phyloP scores from a whole-genome alignment of 1,284 basidiomycete species.

The Irpex rosettiformis region DNA sequence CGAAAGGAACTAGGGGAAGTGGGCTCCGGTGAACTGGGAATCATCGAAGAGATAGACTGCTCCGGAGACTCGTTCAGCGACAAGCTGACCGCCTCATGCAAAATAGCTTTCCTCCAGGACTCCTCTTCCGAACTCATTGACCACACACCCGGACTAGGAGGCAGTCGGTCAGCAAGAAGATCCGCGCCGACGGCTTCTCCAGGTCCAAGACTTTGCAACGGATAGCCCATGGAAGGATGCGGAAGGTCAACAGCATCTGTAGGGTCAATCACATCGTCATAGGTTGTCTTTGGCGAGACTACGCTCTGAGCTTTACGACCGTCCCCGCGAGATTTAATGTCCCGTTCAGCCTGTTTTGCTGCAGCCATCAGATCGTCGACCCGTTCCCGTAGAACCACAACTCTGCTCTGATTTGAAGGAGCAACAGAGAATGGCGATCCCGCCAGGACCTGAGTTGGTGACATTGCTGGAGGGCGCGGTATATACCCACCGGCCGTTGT shows the following conservation, averaged over 20 bases:
- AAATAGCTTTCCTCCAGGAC: slow-evolving; percentile 66
- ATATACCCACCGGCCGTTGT: slow-evolving; percentile 40
- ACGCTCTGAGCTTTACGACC: slow-evolving; percentile 31
- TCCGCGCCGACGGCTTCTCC: slow-evolving; percentile 70
- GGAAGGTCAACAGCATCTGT: slow-evolving; percentile 78
- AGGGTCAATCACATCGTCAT: slow-evolving; percentile 68
- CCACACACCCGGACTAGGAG: slow-evolving; percentile 62
- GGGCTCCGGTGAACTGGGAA: slow-evolving; percentile 18
- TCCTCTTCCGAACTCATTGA: slow-evolving; percentile 53
- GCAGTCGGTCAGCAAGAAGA: slow-evolving; percentile 63
- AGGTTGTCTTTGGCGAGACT: slow-evolving; percentile 24
- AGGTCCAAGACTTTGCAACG: slow-evolving; percentile 63
- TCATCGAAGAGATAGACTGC: slow-evolving; percentile 28
- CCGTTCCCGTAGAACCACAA: slow-evolving; percentile 77
- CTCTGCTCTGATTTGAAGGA: slow-evolving; percentile 37
- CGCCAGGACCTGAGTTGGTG: slow-evolving; percentile 31
- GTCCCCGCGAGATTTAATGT: slow-evolving; percentile 49
- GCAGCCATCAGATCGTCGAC: slow-evolving; percentile 66
- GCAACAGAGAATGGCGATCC: slow-evolving; percentile 28
- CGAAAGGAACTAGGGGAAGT: slow-evolving; percentile 16
- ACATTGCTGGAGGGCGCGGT: slow-evolving; percentile 36
- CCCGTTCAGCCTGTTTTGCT: slow-evolving; percentile 68
- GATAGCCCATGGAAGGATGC: slow-evolving; percentile 57
- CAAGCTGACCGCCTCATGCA: slow-evolving; percentile 71
- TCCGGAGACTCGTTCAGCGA: slow-evolving; percentile 57